Evolutionary conservation across 805 yeast species (phyloP).

Genomic region (Cyberlindnera lachancei): DNA sequence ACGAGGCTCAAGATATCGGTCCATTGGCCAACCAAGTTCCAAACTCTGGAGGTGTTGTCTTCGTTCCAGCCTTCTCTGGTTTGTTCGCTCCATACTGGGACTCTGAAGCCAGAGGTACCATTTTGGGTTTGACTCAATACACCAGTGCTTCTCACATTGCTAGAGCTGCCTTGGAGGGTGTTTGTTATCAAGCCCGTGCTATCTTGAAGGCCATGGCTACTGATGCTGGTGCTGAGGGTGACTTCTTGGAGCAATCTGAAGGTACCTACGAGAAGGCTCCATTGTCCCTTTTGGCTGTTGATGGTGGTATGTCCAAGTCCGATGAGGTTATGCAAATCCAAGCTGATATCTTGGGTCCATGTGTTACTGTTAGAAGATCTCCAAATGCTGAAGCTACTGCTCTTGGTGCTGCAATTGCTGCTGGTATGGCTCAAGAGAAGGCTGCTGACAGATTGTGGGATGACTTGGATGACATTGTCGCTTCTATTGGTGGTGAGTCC

Average conservation of each 20-base stretch:
- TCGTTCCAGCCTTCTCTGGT: conserved; percentile 93
- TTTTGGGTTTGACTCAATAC: conserved; percentile 87
- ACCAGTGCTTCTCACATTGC: conserved; percentile 90
- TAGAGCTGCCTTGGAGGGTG: conserved; percentile 92
- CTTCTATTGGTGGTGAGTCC: conserved; percentile 29
- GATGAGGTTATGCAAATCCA: conserved; percentile 91
- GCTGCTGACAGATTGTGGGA: conserved; percentile 64
- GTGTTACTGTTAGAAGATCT: conserved; percentile 75
- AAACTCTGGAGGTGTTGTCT: conserved; percentile 85
- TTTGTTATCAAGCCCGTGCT: conserved; percentile 88
- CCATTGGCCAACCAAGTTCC: conserved; percentile 79
- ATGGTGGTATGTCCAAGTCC: conserved; percentile 93
- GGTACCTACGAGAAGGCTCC: conserved; percentile 39
- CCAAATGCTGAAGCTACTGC: conserved; percentile 88
- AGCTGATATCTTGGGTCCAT: conserved; percentile 84
- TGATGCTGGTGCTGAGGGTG: conserved; percentile 57
- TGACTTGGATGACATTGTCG: conserved; percentile 59
- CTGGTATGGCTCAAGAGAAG: conserved; percentile 56
- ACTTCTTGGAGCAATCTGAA: conserved; percentile 47
- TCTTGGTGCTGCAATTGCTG: conserved; percentile 93
- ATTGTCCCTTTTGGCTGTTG: conserved; percentile 62
- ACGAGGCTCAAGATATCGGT: conserved; percentile 79
- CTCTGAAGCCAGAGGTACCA: conserved; percentile 84
- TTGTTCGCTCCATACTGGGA: conserved; percentile 96
- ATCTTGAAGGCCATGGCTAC: conserved; percentile 83